Evolutionary conservation across 2,329 filamentous ascomycete genomes (phyloP).

Genomic region (Neofusicoccum sp.): DNA sequence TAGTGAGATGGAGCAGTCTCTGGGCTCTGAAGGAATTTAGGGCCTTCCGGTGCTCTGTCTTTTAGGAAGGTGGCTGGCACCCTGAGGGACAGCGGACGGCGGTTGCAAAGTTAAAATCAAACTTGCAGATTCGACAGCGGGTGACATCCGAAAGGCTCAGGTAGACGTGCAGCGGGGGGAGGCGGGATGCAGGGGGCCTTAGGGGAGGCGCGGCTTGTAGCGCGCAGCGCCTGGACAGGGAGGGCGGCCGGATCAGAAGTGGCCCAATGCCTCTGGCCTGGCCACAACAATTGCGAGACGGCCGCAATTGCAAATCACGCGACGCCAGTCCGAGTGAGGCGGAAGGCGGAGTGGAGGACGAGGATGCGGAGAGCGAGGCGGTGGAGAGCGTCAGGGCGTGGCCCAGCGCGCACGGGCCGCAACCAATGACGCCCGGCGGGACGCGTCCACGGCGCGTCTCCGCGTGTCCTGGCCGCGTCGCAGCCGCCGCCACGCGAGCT

Average conservation of each 20-base stretch:
- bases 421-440: neutral
- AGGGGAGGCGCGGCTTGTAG: neutral
- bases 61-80: neutral
- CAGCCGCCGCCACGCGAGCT: neutral
- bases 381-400: too few species aligned
- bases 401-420: neutral
- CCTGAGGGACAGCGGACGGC: neutral
- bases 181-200: neutral
- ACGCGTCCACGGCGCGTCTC: slow-evolving; percentile 11
- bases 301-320: neutral
- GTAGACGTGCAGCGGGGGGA: neutral
- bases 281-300: neutral
- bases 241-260: neutral
- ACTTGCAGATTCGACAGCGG: neutral
- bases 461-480: slow-evolving; percentile 5
- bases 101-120: neutral
- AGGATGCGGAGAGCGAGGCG: too few species aligned
- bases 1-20: too few species aligned
- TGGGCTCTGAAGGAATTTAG: neutral
- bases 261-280: neutral
- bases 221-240: neutral
- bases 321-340: neutral
- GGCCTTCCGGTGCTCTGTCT: neutral
- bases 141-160: neutral
- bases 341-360: too few species aligned